phyloP scores from a whole-genome alignment of 805 yeast genomes.

The Suhomyces faveliae region DNA sequence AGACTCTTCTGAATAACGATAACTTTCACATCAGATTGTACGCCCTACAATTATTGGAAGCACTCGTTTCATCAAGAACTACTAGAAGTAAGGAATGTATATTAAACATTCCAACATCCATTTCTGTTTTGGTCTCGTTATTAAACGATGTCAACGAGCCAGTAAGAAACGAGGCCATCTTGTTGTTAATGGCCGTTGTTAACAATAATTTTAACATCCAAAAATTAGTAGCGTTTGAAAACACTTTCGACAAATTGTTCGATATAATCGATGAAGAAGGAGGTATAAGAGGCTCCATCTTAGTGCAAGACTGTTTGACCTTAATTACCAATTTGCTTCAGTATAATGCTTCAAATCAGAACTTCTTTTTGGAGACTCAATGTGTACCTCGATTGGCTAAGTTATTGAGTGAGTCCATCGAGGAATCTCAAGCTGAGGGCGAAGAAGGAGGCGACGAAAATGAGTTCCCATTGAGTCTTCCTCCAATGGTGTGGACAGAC shows the following conservation, averaged over 20 bases:
- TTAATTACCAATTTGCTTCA: constrained; percentile 68
- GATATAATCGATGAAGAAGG: constrained; percentile 84
- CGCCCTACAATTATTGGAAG: constrained; percentile 80
- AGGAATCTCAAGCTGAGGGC: constrained; percentile 31
- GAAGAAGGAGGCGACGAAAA: constrained; percentile 14
- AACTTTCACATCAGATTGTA: constrained; percentile 82
- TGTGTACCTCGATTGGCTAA: constrained; percentile 65
- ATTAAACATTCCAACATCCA: constrained; percentile 71
- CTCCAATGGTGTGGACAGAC: constrained; percentile 68
- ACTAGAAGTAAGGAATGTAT: constrained; percentile 70
- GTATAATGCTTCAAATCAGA: constrained; percentile 88
- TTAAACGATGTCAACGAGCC: constrained; percentile 62
- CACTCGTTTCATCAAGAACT: constrained; percentile 76
- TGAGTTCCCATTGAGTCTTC: constrained; percentile 12
- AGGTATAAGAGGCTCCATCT: constrained; percentile 80
- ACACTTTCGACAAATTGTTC: constrained; percentile 80
- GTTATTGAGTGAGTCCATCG: constrained; percentile 61
- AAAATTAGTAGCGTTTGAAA: constrained; percentile 91
- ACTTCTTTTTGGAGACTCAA: constrained; percentile 80
- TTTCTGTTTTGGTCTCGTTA: constrained; percentile 66
- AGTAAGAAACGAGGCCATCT: constrained; percentile 81
- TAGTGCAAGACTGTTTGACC: constrained; percentile 88
- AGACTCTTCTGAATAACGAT: constrained; percentile 46
- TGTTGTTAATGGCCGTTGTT: constrained; percentile 79
- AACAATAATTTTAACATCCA: constrained; percentile 83